Conservation (phyloP, 2,329 filamentous ascomycete genomes). For the Colletotrichum tabaci region DNA sequence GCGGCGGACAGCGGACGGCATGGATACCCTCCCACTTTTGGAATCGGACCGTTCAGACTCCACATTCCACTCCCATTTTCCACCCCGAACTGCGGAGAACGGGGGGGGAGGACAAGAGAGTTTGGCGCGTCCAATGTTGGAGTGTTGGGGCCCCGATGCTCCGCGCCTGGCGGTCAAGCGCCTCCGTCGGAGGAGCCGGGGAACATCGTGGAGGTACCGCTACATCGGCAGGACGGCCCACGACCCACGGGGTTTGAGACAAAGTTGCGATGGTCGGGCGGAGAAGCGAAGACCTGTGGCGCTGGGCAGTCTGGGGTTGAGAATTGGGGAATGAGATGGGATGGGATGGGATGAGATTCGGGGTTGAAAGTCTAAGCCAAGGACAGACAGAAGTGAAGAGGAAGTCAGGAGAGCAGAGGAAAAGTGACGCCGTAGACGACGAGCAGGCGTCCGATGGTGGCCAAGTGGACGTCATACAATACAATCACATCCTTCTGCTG, state of each 20-base stretch:
- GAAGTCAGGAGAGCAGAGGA: too few relatives aligned
- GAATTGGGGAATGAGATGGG: too few relatives aligned
- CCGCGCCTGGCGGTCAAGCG: constrained; percentile 20
- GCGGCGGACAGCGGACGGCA: neutral
- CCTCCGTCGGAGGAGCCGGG: constrained; percentile 27
- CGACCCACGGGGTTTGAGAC: constrained; percentile 1
- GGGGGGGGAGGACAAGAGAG: neutral
- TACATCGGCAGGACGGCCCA: constrained; percentile 3
- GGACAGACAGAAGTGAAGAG: too few relatives aligned
- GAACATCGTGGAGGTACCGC: constrained; percentile 15
- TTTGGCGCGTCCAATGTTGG: constrained; percentile 3
- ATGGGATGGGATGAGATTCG: neutral
- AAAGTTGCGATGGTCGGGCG: neutral
- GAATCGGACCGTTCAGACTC: constrained; percentile 34
- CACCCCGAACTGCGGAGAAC: constrained; percentile 23
- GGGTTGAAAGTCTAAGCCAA: neutral
- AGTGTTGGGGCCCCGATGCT: constrained; percentile 28
- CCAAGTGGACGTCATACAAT: too few relatives aligned
- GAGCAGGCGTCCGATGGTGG: neutral
- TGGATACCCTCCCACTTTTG: constrained; percentile 1
- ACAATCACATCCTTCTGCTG: neutral
- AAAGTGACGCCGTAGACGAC: neutral
- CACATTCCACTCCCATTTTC: constrained; percentile 3
- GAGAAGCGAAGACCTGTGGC: neutral
- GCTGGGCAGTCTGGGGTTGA: neutral